Base-by-base conservation (phyloP, 2,329 filamentous ascomycete genomes). In the Exophiala spinifera region DNA sequence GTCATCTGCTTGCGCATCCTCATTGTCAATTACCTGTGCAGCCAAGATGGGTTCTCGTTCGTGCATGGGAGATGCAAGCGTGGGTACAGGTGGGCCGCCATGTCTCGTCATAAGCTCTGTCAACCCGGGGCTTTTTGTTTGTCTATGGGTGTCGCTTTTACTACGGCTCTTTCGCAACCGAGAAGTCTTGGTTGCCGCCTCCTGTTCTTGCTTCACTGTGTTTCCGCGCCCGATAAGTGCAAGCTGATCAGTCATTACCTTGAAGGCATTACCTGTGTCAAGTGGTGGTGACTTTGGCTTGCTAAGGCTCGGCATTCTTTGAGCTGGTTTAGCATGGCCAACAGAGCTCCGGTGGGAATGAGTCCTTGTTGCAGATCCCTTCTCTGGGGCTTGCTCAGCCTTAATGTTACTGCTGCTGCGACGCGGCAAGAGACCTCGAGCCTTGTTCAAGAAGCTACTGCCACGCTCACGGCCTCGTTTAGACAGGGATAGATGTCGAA, bases 41-140 rank as follows among this genome's bases (percentile, higher is more conserved):
- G 57, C 55, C 11, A 60, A 21, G 23, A 57, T 60, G 3, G 55
- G 36, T 49, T 60, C 57, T n/a, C 70, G 68, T 19, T 67, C 62
- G 8, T 68, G 65, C 19, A 71, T 69, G 33, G 77, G 76, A 20
- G 78, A 78, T 20, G 76, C 75, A 37, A 84, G 71, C 53, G 74
- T 79, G 15, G 78, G 75, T 63, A 83, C 77, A 8, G 82, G 82
- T 1, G 81, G 80, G 3, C 82, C 82, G 47, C 81, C 82, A 59
- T 80, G 74, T 45, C 72, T 76, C 34, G 76, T 79, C 74, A 82
- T 81, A 33, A 85, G 71, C 48, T 79, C 76, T 10, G 73, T 70
- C 53, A 85, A 66, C 8, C 76, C 77, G 23, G 71, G 67, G 28
- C 72, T 60, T 51, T 72, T 69, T 28, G 66, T 66, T 50, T 65